Percentiles rank a stretch among this genome's conserved stretches.
These are phyloP conservation scores for Starmerella potacharoeniae DNA, from an alignment of 805 yeast genomes.

Conservation along the genomic window DNA sequence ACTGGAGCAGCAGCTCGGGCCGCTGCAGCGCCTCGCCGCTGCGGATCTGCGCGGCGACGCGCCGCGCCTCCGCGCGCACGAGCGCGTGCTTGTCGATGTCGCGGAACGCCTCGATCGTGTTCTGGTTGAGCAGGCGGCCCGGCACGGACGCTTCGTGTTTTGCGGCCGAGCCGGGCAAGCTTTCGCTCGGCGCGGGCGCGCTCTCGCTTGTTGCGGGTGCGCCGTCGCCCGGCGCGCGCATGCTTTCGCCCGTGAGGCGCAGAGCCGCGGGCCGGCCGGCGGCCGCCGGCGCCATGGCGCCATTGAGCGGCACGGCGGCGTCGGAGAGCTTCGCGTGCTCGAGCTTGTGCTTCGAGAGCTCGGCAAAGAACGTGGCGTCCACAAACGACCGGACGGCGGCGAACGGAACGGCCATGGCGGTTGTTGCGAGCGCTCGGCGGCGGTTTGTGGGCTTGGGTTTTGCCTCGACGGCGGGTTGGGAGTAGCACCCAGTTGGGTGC, in stretches of 20 bases:
- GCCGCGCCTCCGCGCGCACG: slow-evolving; percentile 35
- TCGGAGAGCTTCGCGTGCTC: slow-evolving; percentile 58
- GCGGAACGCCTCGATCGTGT: slow-evolving; percentile 81
- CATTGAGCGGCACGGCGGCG: slow-evolving; percentile 35
- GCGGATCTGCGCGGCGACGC: slow-evolving; percentile 23
- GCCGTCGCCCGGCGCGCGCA: slow-evolving; percentile 12
- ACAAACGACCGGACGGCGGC: slow-evolving; percentile 57
- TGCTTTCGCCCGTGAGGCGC: slow-evolving; percentile 22
- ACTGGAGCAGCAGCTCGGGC: slow-evolving; percentile 35
- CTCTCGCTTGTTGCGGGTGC: too few species aligned
- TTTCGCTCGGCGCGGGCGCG: not conserved
- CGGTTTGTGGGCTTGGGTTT: slow-evolving; percentile 1
- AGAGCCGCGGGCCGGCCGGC: slow-evolving; percentile 29
- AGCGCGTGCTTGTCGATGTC: slow-evolving; percentile 49
- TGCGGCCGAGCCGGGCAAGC: slow-evolving; percentile 27
- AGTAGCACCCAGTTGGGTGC: too few species aligned
- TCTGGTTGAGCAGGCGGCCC: slow-evolving; percentile 49
- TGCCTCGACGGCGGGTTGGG: too few species aligned
- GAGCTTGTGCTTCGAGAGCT: slow-evolving; percentile 59
- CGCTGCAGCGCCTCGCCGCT: slow-evolving; percentile 30
- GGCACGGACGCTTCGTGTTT: slow-evolving; percentile 19
- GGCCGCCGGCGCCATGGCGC: slow-evolving; percentile 25
- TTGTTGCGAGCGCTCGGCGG: not conserved
- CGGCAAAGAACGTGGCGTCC: slow-evolving; percentile 78
- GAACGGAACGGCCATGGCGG: slow-evolving; percentile 23